Base-by-base conservation (phyloP, 2,329 filamentous ascomycete species). In the Sporothrix brunneoviolacea region DNA sequence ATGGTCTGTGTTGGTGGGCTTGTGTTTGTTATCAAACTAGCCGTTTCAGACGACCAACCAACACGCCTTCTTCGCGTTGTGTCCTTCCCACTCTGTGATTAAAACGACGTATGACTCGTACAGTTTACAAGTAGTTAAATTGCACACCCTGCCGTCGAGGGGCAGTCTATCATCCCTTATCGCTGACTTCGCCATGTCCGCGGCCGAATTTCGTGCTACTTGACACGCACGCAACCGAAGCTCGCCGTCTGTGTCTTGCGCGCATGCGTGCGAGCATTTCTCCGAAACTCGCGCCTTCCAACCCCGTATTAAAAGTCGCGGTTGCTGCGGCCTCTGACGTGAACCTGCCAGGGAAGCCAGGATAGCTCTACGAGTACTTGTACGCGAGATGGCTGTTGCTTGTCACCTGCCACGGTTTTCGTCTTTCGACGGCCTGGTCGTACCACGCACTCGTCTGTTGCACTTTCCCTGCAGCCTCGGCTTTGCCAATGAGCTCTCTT, bases 21-120 rank as follows among this genome's bases (percentile, higher is more conserved):
- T 19, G 15, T 27, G 28, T 21, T 15, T 44, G 13, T 12, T 27
- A 32, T 28, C 10, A 16, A 40, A 27, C 39, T 44, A 38, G 35
- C 27, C 40, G 48, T 50, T 43, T 50, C 48, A 50, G 48, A 28
- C 22, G 22, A 39, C 40, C 44, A 50, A 50, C 39, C 43, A 50
- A 50, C 48, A 43, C 32, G 16, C 30, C 12, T 15, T 5, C 32
- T 33, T 33, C 32, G 32, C 21, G 10, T 15, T 46, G 32, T n/a
- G 22, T 47, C 32, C 24, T 6, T 39, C 19, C 33, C 38, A n/a
- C n/a, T n/a, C n/a, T n/a, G n/a, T n/a, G n/a, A n/a, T n/a, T n/a
- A n/a, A n/a, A n/a, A n/a, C n/a, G n/a, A n/a, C n/a, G n/a, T n/a
- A n/a, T n/a, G n/a, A n/a, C n/a, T n/a, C n/a, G n/a, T n/a, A n/a